Evolutionary conservation across 1,139 yeast species (phyloP).

Genomic region (Hyphopichia wangnamkhiaoensis): DNA sequence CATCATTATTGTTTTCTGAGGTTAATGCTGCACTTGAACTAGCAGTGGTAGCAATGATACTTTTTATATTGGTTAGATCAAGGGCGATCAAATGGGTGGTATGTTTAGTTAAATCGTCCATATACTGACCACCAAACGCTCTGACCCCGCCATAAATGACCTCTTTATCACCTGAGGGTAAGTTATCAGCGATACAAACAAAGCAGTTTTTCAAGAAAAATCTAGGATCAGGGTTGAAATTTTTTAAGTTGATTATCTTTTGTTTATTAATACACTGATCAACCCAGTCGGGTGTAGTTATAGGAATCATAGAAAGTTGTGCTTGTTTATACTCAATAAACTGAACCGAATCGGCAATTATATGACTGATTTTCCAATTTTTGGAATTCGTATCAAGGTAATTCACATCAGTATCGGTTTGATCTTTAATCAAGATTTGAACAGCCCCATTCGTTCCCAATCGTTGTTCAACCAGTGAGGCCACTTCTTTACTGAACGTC

Average conservation of each 20-base stretch:
- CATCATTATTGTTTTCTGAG: conserved; percentile 29
- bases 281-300: conserved; percentile 69
- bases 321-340: conserved; percentile 59
- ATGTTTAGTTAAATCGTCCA: conserved; percentile 61
- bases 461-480: conserved; percentile 17
- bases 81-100: conserved; percentile 78
- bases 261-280: conserved; percentile 44
- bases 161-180: conserved; percentile 63
- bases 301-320: conserved; percentile 61
- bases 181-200: conserved; percentile 60
- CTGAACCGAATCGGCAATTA: conserved; percentile 54
- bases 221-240: conserved; percentile 69
- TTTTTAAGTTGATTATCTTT: conserved; percentile 49
- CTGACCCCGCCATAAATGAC: conserved; percentile 65
- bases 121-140: conserved; percentile 74
- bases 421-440: conserved; percentile 20
- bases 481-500: conserved; percentile 22
- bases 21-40: conserved; percentile 12
- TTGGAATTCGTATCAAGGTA: conserved; percentile 17
- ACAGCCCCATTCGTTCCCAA: conserved; percentile 23
- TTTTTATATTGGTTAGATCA: conserved; percentile 53
- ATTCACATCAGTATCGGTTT: conserved; percentile 23
- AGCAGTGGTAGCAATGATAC: conserved; percentile 42
- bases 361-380: conserved; percentile 41
- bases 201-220: conserved; percentile 63